Evolutionary conservation across 2,329 filamentous ascomycete species (phyloP).

Genomic region (Botrytis fabae): DNA sequence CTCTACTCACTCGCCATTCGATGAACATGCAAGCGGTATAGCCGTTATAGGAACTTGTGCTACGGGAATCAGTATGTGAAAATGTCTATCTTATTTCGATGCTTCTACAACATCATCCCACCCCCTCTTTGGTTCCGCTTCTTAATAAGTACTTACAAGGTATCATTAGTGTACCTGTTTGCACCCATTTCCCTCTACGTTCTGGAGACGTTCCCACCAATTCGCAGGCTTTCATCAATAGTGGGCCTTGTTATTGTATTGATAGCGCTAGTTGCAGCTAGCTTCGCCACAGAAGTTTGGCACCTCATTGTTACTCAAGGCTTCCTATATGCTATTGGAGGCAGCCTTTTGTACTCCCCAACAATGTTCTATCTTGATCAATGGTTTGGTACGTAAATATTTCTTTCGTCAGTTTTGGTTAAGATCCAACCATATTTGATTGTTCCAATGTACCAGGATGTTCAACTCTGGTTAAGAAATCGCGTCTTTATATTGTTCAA

Average conservation of each 20-base stretch:
- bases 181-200: conserved; percentile 32
- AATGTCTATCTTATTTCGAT: not conserved
- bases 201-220: conserved; percentile 38
- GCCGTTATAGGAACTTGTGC: conserved; percentile 46
- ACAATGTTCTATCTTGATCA: conserved; percentile 48
- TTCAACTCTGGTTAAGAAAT: not conserved
- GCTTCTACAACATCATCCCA: too few species aligned
- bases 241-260: conserved; percentile 44
- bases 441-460: not conserved
- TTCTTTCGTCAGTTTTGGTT: not conserved
- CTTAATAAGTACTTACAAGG: not conserved
- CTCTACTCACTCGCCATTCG: conserved; percentile 42
- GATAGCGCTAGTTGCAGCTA: conserved; percentile 43
- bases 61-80: conserved; percentile 29
- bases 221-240: conserved; percentile 35
- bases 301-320: conserved; percentile 51
- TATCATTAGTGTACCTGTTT: conserved; percentile 30
- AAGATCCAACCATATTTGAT: too few species aligned
- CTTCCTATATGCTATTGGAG: conserved; percentile 47
- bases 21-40: conserved; percentile 43
- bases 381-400: conserved; percentile 44
- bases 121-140: not conserved
- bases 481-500: not conserved
- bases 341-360: conserved; percentile 45
- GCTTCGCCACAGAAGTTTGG: conserved; percentile 46